phyloP scores from a whole-genome alignment of 305 asterid species.

The Caryopteris hybrid region DNA sequence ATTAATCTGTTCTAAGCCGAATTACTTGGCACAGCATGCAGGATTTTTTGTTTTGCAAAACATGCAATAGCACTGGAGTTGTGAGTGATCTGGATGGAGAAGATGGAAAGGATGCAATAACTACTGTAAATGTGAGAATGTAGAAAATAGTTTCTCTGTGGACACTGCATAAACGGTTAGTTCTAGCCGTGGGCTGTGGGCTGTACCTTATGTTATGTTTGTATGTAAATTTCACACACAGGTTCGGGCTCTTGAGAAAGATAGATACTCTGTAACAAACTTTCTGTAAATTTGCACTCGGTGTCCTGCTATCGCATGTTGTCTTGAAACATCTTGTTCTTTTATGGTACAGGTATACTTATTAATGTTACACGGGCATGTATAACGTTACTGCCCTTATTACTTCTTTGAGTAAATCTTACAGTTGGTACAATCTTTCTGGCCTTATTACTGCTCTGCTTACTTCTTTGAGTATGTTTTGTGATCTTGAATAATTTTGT shows the following conservation, averaged over 20 bases:
- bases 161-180: background rate
- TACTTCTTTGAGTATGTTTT: no score
- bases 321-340: no score
- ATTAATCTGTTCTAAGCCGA: background rate
- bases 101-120: background rate
- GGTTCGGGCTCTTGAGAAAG: background rate
- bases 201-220: constrained; percentile 5
- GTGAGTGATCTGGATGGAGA: background rate
- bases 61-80: background rate
- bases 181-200: background rate
- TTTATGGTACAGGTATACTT: no score
- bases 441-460: no score
- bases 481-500: no score
- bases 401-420: no score
- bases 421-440: no score
- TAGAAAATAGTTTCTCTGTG: constrained; percentile 2
- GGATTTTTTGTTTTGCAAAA: background rate
- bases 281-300: background rate
- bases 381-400: no score
- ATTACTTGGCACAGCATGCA: background rate
- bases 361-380: no score
- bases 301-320: no score
- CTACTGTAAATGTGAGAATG: constrained; percentile 22
- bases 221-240: constrained; percentile 15
- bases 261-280: no score